Evolutionary conservation across 495 filamentous ascomycete species (phyloP).

Genomic region (Daldinia grandis): DNA sequence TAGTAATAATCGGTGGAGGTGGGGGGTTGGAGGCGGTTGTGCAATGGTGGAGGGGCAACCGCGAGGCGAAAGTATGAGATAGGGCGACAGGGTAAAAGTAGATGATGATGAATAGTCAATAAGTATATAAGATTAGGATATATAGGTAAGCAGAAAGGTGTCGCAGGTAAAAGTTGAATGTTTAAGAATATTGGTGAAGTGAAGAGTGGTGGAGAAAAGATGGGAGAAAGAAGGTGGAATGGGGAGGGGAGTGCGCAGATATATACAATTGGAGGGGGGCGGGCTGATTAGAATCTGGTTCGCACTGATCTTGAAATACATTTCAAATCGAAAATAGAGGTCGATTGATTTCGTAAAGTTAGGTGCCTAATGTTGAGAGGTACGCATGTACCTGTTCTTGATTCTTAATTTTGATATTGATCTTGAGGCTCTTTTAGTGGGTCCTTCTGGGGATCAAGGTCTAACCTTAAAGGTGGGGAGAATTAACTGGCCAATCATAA

Average conservation of each 20-base stretch:
- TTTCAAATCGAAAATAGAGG: neutral
- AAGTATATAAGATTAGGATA: too few species aligned
- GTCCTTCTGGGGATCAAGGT: neutral
- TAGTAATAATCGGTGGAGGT: neutral
- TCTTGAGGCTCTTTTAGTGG: constrained; percentile 27
- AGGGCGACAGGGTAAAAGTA: too few species aligned
- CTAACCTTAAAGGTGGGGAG: neutral
- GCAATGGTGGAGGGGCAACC: too few species aligned
- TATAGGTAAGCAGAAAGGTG: too few species aligned
- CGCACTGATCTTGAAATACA: neutral
- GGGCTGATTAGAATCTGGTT: neutral
- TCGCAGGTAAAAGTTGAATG: too few species aligned
- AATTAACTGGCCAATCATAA: constrained; percentile 11
- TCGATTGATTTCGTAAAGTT: neutral
- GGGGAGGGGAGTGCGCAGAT: neutral
- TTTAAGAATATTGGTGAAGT: neutral
- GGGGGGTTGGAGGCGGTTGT: neutral
- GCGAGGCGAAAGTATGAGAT: too few species aligned
- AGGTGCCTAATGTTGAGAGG: neutral
- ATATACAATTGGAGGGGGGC: neutral
- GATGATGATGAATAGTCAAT: too few species aligned
- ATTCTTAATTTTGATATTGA: constrained; percentile 2
- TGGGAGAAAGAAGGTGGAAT: neutral
- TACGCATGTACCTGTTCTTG: neutral
- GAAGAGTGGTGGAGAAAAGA: neutral